These are phyloP conservation scores for Luffa acutangula DNA, from an alignment of 306 rosid genomes.

Conservation along the genomic window DNA sequence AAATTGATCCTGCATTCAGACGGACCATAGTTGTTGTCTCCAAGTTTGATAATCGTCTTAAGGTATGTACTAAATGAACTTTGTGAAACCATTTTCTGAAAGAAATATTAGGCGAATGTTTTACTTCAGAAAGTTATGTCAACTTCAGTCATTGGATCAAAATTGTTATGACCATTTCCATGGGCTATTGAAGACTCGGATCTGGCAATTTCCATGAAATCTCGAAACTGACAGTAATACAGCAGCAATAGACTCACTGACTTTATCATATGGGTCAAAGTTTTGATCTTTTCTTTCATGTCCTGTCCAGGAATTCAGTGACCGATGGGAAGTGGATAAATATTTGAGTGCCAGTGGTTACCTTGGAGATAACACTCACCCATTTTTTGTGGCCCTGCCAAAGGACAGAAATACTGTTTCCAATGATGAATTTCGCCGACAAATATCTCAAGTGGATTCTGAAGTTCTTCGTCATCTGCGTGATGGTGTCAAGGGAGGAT, in stretches of 20 bases:
- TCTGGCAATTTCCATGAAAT: not conserved
- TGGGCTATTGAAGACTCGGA: not conserved
- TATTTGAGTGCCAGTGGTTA: conserved; percentile 94
- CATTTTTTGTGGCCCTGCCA: conserved; percentile 83
- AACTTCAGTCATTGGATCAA: not conserved
- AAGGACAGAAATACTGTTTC: conserved; percentile 69
- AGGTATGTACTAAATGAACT: conserved; percentile 32
- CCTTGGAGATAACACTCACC: conserved; percentile 70
- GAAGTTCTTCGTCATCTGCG: conserved; percentile 81
- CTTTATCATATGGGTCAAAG: not conserved
- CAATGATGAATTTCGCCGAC: conserved; percentile 89
- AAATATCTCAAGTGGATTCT: conserved; percentile 71
- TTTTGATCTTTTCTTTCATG: not conserved
- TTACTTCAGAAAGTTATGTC: not conserved
- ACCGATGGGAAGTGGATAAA: conserved; percentile 96
- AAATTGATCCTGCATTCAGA: conserved; percentile 76
- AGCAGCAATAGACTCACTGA: not conserved
- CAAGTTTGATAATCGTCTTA: conserved; percentile 94
- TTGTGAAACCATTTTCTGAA: not conserved
- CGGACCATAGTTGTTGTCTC: conserved; percentile 79
- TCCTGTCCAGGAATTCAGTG: conserved; percentile 74
- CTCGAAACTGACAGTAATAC: not conserved
- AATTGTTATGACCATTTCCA: not conserved
- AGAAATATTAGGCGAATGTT: not conserved
- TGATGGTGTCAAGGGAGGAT: conserved; percentile 78